Evolutionary conservation across 257 asterid genomes (phyloP).

Genomic region (Galeopsis tetrahit): DNA sequence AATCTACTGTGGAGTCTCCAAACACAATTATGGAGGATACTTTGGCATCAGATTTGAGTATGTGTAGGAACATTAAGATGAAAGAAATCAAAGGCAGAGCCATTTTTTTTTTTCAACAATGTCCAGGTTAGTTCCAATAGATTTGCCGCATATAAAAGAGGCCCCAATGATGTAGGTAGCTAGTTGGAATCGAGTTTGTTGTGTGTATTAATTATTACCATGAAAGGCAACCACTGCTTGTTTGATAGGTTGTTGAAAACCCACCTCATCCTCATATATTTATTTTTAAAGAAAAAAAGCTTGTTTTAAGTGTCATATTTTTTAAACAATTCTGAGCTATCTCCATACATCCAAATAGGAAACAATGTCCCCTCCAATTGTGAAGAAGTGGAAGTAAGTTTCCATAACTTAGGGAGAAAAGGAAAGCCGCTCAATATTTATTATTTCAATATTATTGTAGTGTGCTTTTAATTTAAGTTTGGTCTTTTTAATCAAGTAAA

Average conservation of each 20-base stretch:
- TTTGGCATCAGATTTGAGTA: conserved; percentile 38
- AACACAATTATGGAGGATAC: conserved; percentile 71
- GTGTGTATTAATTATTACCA: neutral
- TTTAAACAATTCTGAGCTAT: too few species aligned
- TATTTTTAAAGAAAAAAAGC: neutral
- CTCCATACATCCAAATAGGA: too few species aligned
- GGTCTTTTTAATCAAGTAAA: too few species aligned
- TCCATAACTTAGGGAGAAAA: too few species aligned
- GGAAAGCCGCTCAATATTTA: too few species aligned
- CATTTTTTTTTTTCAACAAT: conserved; percentile 24
- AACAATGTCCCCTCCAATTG: too few species aligned
- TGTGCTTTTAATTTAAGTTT: too few species aligned
- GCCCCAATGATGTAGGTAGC: neutral
- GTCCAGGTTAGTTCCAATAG: neutral
- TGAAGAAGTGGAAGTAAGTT: too few species aligned
- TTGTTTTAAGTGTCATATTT: too few species aligned
- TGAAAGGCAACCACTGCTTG: neutral
- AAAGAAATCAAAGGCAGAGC: conserved; percentile 9
- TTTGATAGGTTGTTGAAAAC: neutral
- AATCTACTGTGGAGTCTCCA: conserved; percentile 82
- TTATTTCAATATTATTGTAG: too few species aligned
- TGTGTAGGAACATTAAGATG: conserved; percentile 29
- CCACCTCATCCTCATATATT: neutral
- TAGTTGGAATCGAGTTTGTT: neutral
- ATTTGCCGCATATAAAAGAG: neutral